Base-by-base conservation (phyloP, 768 basidiomycete genomes). In the Lactifluus hygrophoroides region DNA sequence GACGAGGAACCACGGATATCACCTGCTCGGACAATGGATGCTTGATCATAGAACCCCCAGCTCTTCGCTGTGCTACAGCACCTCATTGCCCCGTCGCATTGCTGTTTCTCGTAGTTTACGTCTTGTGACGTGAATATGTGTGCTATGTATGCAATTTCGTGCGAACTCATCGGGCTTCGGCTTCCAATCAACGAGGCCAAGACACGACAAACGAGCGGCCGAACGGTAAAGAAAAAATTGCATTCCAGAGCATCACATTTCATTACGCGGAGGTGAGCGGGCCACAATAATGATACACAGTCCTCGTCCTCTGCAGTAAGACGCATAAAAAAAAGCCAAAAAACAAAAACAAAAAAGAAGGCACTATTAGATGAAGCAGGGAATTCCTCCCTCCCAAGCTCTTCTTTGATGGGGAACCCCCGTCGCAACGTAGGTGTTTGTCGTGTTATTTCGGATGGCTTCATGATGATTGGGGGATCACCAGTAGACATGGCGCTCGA, bases 401-500 rank as follows among this genome's bases (percentile, higher is more conserved):
- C 4, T 8, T 27, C 13, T 25, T 14, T 25, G 11, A 6, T 45
- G 6, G 44, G 25, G 21, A 40, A 16, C 16, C 19, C 38, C 19
- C 38, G 14, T 44, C 43, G 8, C 30, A 46, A 45, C 44, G 3
- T 3, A 25, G 32, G 17, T 25, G 5, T 5, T 6, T 23, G 10
- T 46, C n/a, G 7, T 46, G 42, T 32, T 42, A 28, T 44, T 54
- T 37, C 42, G 17, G 25, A 13, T 27, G 21, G 21, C 21, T 11
- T 43, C 42, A 23, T 23, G 7, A 5, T n/a, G n/a, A n/a, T n/a
- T 1, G 16, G 16, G 11, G 19, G 25, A 59, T 59, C 57, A 90
- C 85, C 84, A 91, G 73, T 86, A 85, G 66, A 90, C 79, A 60
- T 79, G 76, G 57, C 89, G 84, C 71, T 90, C 87, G 67, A 90